Evolutionary conservation across 805 yeast species (phyloP).

Genomic region (Monosporozyma servazzii): DNA sequence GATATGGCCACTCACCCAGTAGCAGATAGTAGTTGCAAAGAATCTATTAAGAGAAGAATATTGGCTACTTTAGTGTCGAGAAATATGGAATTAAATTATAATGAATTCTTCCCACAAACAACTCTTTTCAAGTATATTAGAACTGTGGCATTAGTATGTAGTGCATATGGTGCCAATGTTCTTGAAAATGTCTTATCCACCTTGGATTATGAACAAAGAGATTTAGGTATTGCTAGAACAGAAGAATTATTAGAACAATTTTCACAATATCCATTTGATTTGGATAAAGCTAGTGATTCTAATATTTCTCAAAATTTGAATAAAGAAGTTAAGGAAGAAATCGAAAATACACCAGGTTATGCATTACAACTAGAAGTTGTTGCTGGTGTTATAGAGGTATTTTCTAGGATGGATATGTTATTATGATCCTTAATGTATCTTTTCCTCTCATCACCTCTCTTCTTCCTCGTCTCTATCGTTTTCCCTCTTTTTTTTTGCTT

Average conservation of each 20-base stretch:
- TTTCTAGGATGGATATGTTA: constrained; percentile 85
- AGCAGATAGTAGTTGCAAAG: constrained; percentile 78
- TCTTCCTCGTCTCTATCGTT: neutral
- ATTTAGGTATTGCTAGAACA: constrained; percentile 87
- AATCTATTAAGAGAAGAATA: constrained; percentile 64
- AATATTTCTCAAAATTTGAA: constrained; percentile 68
- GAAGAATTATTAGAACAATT: constrained; percentile 80
- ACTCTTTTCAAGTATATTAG: constrained; percentile 65
- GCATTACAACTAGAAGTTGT: constrained; percentile 77
- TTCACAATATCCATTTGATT: constrained; percentile 74
- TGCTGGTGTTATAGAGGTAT: constrained; percentile 86
- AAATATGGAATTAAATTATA: constrained; percentile 49
- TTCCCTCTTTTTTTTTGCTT: neutral
- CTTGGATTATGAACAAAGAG: constrained; percentile 79
- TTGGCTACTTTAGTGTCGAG: constrained; percentile 62
- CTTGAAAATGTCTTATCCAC: constrained; percentile 77
- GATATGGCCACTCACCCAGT: constrained; percentile 99
- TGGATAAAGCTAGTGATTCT: constrained; percentile 45
- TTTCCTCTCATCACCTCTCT: neutral
- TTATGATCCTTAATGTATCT: constrained; percentile 33
- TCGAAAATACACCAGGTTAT: constrained; percentile 30
- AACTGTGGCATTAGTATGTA: constrained; percentile 73
- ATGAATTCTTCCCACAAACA: constrained; percentile 58
- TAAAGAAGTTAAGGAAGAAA: constrained; percentile 35
- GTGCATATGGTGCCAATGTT: constrained; percentile 93